A percentile compares a stretch with the other conserved stretches of the same genome.
Evolutionary conservation across 345 rosid species (phyloP).

Genomic region (Balakata baccata): DNA sequence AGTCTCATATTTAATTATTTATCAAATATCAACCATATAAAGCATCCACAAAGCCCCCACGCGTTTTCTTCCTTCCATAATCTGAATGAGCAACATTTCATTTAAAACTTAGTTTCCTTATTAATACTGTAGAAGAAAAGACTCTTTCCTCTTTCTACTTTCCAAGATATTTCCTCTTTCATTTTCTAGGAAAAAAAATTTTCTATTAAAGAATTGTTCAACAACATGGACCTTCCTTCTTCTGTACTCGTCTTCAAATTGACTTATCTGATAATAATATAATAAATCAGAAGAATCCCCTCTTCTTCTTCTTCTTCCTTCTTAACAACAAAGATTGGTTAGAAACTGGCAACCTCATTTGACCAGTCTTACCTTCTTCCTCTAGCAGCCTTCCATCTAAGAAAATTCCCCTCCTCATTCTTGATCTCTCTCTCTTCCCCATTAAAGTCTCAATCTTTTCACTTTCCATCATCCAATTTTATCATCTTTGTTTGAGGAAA

Average conservation of each 20-base stretch:
- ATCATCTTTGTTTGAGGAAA: background rate
- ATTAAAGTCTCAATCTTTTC: background rate
- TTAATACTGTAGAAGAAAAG: background rate
- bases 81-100: background rate
- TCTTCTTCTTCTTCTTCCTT: background rate
- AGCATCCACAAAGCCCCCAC: background rate
- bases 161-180: conserved; percentile 6
- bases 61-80: background rate
- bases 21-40: background rate
- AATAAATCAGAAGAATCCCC: too few species aligned
- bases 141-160: background rate
- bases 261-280: background rate
- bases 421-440: background rate
- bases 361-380: background rate
- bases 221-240: background rate
- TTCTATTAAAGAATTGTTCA: background rate
- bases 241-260: background rate
- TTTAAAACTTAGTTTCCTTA: background rate
- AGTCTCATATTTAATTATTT: too few species aligned
- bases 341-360: conserved; percentile 2
- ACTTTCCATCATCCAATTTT: background rate
- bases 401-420: background rate
- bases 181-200: background rate
- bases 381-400: background rate
- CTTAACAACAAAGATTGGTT: background rate